Evolutionary conservation across 2,329 filamentous ascomycete species (phyloP).

Genomic region (Shiraia sp.): DNA sequence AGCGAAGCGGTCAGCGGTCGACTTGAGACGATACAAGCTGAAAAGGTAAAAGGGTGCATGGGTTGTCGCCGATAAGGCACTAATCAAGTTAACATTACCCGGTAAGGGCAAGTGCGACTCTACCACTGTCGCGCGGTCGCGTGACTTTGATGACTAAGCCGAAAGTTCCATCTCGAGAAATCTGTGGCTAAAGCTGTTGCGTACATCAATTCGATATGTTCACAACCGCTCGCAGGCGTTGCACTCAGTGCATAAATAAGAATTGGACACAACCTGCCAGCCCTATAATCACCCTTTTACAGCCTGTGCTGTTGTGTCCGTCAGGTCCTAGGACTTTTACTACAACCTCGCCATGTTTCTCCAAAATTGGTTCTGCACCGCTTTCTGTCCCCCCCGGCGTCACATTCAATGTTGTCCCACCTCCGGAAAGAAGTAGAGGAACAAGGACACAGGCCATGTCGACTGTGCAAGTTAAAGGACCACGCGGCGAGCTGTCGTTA

Average conservation of each 20-base stretch:
- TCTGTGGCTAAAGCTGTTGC: constrained; percentile 17
- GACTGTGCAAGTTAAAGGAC: constrained; percentile 77
- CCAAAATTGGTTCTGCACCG: constrained; percentile 80
- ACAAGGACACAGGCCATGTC: constrained; percentile 66
- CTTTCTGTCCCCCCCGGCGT: constrained; percentile 59
- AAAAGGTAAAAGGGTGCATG: no score
- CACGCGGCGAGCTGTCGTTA: constrained; percentile 77
- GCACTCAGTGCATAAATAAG: constrained; percentile 56
- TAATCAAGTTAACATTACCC: no score
- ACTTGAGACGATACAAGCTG: no score
- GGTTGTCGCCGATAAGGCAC: no score
- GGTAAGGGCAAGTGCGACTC: constrained; percentile 7
- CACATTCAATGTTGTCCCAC: constrained; percentile 68
- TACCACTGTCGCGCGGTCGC: constrained; percentile 12
- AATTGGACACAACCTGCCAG: constrained; percentile 48
- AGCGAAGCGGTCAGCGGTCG: no score
- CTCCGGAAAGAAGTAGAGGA: constrained; percentile 63
- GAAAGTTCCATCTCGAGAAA: constrained; percentile 25
- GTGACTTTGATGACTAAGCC: constrained; percentile 21
- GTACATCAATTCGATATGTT: constrained; percentile 59
- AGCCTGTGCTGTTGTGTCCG: constrained; percentile 67
- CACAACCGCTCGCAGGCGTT: constrained; percentile 63
- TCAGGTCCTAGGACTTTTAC: constrained; percentile 66
- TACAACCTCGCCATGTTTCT: constrained; percentile 66
- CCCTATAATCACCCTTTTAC: constrained; percentile 71